phyloP scores from a whole-genome alignment of 768 basidiomycete species.

The Chiua virens region DNA sequence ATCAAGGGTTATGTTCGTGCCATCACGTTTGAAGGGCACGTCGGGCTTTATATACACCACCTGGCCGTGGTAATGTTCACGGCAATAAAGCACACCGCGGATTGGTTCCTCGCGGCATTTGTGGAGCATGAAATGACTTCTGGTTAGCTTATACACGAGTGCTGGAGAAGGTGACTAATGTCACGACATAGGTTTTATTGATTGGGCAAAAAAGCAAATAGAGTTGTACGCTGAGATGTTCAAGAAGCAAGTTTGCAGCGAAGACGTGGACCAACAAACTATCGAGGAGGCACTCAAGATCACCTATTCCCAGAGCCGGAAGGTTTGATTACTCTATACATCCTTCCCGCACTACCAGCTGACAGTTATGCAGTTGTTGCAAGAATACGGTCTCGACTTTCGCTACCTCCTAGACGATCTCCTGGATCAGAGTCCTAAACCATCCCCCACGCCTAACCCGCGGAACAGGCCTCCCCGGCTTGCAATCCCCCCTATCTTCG shows the following conservation, averaged over 20 bases:
- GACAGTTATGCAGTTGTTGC: conserved; percentile 57
- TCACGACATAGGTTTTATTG: conserved; percentile 70
- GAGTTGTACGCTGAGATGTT: conserved; percentile 83
- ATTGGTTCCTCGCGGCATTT: conserved; percentile 97
- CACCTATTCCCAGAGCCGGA: conserved; percentile 77
- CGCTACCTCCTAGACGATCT: conserved; percentile 85
- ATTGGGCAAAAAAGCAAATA: conserved; percentile 89
- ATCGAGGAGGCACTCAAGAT: conserved; percentile 79
- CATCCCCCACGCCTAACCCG: conserved; percentile 17
- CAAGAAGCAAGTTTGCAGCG: conserved; percentile 86
- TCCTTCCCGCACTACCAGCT: neutral
- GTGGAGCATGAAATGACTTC: conserved; percentile 94
- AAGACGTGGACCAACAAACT: conserved; percentile 67
- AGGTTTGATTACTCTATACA: conserved; percentile 46
- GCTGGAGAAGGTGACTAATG: neutral
- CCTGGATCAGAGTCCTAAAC: conserved; percentile 52
- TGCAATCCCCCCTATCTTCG: conserved; percentile 14
- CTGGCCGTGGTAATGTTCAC: conserved; percentile 90
- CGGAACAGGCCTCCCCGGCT: conserved; percentile 31
- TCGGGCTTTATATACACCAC: conserved; percentile 82
- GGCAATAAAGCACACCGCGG: conserved; percentile 93
- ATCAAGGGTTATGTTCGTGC: conserved; percentile 77
- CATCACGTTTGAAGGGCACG: conserved; percentile 88
- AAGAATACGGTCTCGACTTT: conserved; percentile 94
- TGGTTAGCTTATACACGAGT: conserved; percentile 48